Evolutionary conservation across 1,284 basidiomycete genomes (phyloP).

Genomic region (Melampsora abietis-canadensis): DNA sequence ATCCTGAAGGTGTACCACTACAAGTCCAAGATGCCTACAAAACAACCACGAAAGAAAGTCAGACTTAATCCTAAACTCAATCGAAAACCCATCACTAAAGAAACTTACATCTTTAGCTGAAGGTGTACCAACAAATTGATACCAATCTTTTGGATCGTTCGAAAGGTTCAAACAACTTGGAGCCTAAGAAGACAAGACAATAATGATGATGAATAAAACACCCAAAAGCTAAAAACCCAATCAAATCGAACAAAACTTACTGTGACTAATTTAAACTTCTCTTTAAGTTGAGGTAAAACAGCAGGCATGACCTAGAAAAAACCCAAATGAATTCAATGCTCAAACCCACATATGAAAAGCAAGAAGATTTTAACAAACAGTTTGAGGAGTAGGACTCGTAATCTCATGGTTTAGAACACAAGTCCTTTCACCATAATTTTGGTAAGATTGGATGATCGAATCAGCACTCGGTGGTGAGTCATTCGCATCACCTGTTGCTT

Average conservation of each 20-base stretch:
- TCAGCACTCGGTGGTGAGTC: constrained; percentile 1
- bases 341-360: neutral
- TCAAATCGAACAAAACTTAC: neutral
- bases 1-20: neutral
- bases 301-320: neutral
- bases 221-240: too few relatives aligned
- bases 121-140: constrained; percentile 10
- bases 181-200: neutral
- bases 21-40: constrained; percentile 12
- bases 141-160: constrained; percentile 20
- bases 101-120: constrained; percentile 20
- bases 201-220: neutral
- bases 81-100: too few relatives aligned
- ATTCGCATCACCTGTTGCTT: constrained; percentile 20
- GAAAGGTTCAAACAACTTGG: constrained; percentile 21
- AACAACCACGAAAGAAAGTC: neutral
- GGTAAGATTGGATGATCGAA: constrained; percentile 25
- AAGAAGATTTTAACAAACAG: neutral
- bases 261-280: neutral
- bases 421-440: constrained; percentile 13
- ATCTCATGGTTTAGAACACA: constrained; percentile 36
- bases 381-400: neutral
- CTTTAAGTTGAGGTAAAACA: neutral
- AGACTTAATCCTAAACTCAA: too few relatives aligned
- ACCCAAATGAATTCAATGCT: neutral